These are phyloP conservation scores for Reticulascus tulasneorum DNA, from an alignment of 2,329 filamentous ascomycete genomes.

Conservation along the genomic window DNA sequence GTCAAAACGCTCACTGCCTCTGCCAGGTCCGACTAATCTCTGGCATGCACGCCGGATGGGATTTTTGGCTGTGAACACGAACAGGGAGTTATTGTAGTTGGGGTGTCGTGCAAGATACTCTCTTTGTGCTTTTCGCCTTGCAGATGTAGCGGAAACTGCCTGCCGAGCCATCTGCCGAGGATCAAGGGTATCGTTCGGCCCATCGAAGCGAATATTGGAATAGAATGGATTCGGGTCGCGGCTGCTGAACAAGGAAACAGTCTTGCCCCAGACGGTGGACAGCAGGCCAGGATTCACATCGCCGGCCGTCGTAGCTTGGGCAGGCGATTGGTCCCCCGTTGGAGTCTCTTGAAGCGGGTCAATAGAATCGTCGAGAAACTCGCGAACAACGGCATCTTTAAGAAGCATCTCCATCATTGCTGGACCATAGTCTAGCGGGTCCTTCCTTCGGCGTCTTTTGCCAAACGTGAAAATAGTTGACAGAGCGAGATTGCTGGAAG, in stretches of 20 bases:
- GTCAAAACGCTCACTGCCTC: slow-evolving; percentile 81
- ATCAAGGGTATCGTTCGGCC: slow-evolving; percentile 73
- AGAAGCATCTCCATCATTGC: slow-evolving; percentile 94
- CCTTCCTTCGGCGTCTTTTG: slow-evolving; percentile 58
- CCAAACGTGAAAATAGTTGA: slow-evolving; percentile 65
- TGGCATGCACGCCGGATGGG: slow-evolving; percentile 80
- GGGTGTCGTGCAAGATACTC: slow-evolving; percentile 86
- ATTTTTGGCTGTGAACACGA: slow-evolving; percentile 76
- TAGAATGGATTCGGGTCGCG: slow-evolving; percentile 94
- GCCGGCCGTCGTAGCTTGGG: slow-evolving; percentile 31
- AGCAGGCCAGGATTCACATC: slow-evolving; percentile 55
- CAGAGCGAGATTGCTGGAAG: slow-evolving; percentile 70
- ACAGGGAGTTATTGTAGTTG: slow-evolving; percentile 88
- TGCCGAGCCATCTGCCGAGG: slow-evolving; percentile 86
- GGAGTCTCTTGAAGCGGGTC: slow-evolving; percentile 35
- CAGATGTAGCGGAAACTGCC: slow-evolving; percentile 77
- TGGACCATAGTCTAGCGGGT: slow-evolving; percentile 87
- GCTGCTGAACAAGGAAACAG: slow-evolving; percentile 53
- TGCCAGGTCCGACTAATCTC: slow-evolving; percentile 82
- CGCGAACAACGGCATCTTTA: slow-evolving; percentile 90
- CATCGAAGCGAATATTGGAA: slow-evolving; percentile 65
- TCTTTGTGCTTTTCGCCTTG: slow-evolving; percentile 80
- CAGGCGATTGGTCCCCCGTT: slow-evolving; percentile 29
- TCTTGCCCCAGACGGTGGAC: slow-evolving; percentile 57
- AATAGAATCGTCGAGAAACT: slow-evolving; percentile 80